phyloP scores from a whole-genome alignment of 148 eudicot species.

The Nyssa sinensis region DNA sequence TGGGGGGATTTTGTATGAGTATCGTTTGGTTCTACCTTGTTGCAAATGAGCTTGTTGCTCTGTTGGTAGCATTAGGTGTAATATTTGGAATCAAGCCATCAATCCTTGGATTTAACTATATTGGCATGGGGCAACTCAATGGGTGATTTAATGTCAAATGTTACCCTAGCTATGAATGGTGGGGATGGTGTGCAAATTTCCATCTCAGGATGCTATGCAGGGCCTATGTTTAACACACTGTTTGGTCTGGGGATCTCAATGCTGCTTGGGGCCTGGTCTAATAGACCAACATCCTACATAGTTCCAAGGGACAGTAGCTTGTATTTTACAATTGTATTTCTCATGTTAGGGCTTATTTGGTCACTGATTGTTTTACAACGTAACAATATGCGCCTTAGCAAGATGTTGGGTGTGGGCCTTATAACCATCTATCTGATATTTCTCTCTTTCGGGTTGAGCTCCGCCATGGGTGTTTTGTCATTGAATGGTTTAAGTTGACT shows the following conservation, averaged over 20 bases:
- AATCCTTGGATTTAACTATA: slow-evolving; percentile 60
- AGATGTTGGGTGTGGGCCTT: slow-evolving; percentile 56
- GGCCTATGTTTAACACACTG: slow-evolving; percentile 73
- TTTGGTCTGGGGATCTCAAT: slow-evolving; percentile 59
- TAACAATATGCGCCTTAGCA: slow-evolving; percentile 62
- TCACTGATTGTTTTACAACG: slow-evolving; percentile 48
- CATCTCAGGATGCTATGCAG: slow-evolving; percentile 73
- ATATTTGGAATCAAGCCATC: slow-evolving; percentile 60
- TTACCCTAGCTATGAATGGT: slow-evolving; percentile 59
- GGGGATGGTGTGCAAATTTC: slow-evolving; percentile 67
- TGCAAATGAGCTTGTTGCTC: slow-evolving; percentile 63
- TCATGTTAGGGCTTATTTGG: slow-evolving; percentile 52
- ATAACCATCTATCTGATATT: slow-evolving; percentile 50
- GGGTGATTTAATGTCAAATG: slow-evolving; percentile 66
- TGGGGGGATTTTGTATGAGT: slow-evolving; percentile 75
- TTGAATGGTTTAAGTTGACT: slow-evolving; percentile 14
- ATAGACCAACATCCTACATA: slow-evolving; percentile 36
- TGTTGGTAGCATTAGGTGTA: slow-evolving; percentile 53
- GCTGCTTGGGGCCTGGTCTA: slow-evolving; percentile 57
- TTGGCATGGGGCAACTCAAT: slow-evolving; percentile 82
- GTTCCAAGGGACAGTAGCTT: slow-evolving; percentile 42
- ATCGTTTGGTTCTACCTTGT: slow-evolving; percentile 74
- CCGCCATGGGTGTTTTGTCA: slow-evolving; percentile 44
- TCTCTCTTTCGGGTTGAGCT: slow-evolving; percentile 43
- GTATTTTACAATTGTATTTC: slow-evolving; percentile 58